phyloP scores from a whole-genome alignment of 257 asterid genomes.

The Haberlea rhodopensis region DNA sequence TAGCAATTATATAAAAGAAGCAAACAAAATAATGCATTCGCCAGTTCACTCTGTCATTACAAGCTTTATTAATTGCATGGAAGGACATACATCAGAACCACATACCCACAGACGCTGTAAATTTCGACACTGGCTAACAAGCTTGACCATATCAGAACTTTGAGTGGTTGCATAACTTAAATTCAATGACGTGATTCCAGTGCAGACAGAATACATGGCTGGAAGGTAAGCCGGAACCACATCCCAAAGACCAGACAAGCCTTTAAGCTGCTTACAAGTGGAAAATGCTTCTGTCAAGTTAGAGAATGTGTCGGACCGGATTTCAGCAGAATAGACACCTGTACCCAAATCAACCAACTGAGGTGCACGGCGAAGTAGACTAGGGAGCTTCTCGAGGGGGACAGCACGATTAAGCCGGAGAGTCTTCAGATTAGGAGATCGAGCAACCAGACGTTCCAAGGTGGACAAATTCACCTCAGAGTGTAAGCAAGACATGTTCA shows the following conservation, averaged over 20 bases:
- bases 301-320: conserved; percentile 47
- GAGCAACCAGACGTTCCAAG: conserved; percentile 65
- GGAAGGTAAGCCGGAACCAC: conserved; percentile 58
- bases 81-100: conserved; percentile 17
- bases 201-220: conserved; percentile 53
- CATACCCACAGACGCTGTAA: conserved; percentile 87
- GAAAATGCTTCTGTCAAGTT: conserved; percentile 47
- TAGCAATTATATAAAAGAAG: not conserved
- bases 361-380: conserved; percentile 32
- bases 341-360: conserved; percentile 52
- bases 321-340: conserved; percentile 60
- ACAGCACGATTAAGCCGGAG: conserved; percentile 65
- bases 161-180: conserved; percentile 43
- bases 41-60: not conserved
- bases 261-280: conserved; percentile 42
- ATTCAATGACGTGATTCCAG: conserved; percentile 52
- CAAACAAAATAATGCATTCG: conserved; percentile 3
- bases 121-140: conserved; percentile 68
- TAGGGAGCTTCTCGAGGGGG: conserved; percentile 40
- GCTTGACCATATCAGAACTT: conserved; percentile 46
- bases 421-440: conserved; percentile 56
- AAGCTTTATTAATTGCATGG: not conserved
- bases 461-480: conserved; percentile 60
- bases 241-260: conserved; percentile 58
- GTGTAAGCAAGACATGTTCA: conserved; percentile 58